Evolutionary conservation across 2,329 filamentous ascomycete genomes (phyloP), one percentile per base, ranked within the genome.

Genomic region (Xylariaceae sp.): DNA sequence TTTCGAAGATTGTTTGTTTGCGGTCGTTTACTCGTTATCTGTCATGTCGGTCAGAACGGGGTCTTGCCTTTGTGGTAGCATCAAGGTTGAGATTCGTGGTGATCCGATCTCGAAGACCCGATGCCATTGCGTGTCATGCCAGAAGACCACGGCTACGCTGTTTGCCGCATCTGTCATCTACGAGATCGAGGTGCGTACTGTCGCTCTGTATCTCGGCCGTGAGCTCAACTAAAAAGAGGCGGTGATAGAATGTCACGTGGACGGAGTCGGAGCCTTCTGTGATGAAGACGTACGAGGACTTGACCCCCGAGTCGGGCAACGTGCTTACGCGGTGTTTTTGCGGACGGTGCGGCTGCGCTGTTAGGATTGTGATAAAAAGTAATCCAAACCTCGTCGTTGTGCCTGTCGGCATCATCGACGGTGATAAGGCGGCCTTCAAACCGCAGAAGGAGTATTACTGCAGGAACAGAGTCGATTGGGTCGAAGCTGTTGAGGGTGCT

Each of bases 41-140:
- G 47, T 37, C 29, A 58, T 54, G 56, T 52, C 56, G 30, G 47
- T 39, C 15, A 51, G 50, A 41, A 65, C 56, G 19, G 63, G 53
- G n/a, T 65, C 63, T 16, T 67, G 66, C 54, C 54, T 63, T 37
- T 68, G 65, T 56, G 63, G 65, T 19, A 42, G 51, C 53, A 45
- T 67, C 47, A 48, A 61, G 15, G 5, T 63, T 15, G 43, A 45
- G 39, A 47, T 66, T 32, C 43, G 39, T 15, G 65, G 61, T 29
- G 40, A 52, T 2, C 61, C 65, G 32, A 2, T 56, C 9, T 22
- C 41, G 34, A 54, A 43, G n/a, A 63, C 62, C 37, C 40, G 64
- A 18, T 67, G 65, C 54, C 63, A 67, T 53, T 67, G 64, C 55
- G 52, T 30, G 15, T 55, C 62, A 21, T 67, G 63, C 54, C 63